Conservation (phyloP, 106 monocot genomes). For the Allium fistulosum region DNA sequence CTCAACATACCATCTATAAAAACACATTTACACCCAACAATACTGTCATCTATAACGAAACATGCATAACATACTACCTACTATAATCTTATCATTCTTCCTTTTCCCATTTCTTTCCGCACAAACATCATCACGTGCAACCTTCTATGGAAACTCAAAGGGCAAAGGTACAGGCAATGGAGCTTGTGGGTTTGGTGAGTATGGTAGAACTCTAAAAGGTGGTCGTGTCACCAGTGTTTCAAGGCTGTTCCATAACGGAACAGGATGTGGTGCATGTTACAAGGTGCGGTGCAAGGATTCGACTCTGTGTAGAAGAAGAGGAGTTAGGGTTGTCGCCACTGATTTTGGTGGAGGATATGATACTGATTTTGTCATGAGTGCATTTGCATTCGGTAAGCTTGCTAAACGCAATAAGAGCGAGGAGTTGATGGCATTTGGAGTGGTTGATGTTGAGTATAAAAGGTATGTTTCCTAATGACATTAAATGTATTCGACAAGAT, state of each 20-base stretch:
- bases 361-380: conserved; percentile 30
- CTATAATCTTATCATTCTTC: not conserved
- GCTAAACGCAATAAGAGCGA: conserved; percentile 9
- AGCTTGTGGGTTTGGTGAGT: conserved; percentile 29
- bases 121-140: conserved; percentile 9
- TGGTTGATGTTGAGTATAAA: conserved; percentile 19
- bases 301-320: conserved; percentile 13
- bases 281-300: conserved; percentile 20
- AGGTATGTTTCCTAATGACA: conserved; percentile 8
- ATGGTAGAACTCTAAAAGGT: conserved; percentile 14
- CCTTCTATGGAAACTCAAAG: conserved; percentile 15
- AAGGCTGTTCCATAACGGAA: conserved; percentile 18
- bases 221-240: conserved; percentile 17
- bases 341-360: conserved; percentile 15
- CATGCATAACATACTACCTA: no score
- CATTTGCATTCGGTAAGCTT: conserved; percentile 17
- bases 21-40: no score
- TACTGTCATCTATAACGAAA: no score
- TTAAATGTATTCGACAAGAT: not conserved
- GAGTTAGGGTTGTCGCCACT: conserved; percentile 22
- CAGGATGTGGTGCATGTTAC: conserved; percentile 32
- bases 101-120: not conserved
- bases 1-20: no score
- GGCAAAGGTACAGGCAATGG: conserved; percentile 7
- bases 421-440: conserved; percentile 17